phyloP scores from a whole-genome alignment of 2,329 filamentous ascomycete species.

The Chaetomium sp. region DNA sequence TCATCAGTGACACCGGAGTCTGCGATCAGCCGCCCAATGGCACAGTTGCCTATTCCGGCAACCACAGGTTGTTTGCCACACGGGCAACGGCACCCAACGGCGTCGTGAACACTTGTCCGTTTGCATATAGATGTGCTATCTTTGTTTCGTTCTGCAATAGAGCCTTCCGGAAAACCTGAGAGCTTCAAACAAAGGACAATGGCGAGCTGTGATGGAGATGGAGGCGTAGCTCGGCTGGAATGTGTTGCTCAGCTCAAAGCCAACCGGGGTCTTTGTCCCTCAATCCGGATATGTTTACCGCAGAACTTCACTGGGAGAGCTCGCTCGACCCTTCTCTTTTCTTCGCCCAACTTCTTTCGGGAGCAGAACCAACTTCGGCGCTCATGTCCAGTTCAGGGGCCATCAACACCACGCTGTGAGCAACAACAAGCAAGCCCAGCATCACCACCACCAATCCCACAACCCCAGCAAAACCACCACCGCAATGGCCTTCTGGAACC shows the following conservation, averaged over 20 bases:
- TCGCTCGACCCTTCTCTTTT: neutral
- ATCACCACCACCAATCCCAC: neutral
- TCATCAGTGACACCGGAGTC: neutral
- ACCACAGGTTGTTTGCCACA: too few relatives aligned
- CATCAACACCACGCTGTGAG: neutral
- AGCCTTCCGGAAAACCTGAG: neutral
- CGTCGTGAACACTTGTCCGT: neutral
- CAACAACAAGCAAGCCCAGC: neutral
- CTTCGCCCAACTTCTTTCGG: neutral
- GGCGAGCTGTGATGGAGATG: neutral
- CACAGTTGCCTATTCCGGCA: slow-evolving; percentile 7
- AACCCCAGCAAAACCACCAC: neutral
- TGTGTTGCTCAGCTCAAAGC: neutral
- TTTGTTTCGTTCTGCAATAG: neutral
- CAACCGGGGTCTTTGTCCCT: slow-evolving; percentile 16
- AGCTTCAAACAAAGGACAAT: slow-evolving; percentile 21
- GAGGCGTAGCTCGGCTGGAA: slow-evolving; percentile 7
- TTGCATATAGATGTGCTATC: neutral
- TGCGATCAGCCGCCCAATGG: neutral
- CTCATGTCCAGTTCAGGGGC: neutral
- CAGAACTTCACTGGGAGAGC: neutral
- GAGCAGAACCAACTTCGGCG: neutral
- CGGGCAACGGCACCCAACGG: neutral
- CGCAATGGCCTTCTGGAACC: slow-evolving; percentile 12
- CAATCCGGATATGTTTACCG: slow-evolving; percentile 14